Conservation (phyloP, 129 eudicot genomes). For the Pittosporum tobira region DNA sequence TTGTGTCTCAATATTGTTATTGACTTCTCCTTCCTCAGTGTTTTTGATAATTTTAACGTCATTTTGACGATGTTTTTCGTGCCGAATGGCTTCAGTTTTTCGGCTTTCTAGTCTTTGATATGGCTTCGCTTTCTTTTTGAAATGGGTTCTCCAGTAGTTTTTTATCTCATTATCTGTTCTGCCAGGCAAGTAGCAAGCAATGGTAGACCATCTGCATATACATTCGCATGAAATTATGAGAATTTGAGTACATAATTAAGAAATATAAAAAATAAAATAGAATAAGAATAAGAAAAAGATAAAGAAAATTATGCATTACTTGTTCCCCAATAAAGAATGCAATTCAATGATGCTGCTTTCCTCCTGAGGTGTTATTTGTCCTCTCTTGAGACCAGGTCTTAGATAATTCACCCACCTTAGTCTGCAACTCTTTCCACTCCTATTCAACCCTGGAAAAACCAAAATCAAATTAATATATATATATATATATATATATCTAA, state of each 20-base stretch:
- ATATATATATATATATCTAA: too few relatives aligned
- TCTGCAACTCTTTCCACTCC: slow-evolving; percentile 79
- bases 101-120: slow-evolving; percentile 21
- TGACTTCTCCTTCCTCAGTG: slow-evolving; percentile 16
- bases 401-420: slow-evolving; percentile 77
- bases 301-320: too few relatives aligned
- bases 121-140: slow-evolving; percentile 37
- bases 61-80: not conserved
- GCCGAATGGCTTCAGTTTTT: slow-evolving; percentile 16
- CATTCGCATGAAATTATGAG: not conserved
- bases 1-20: slow-evolving; percentile 14
- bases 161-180: slow-evolving; percentile 69
- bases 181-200: slow-evolving; percentile 73
- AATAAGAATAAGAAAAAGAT: not conserved
- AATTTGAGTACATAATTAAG: too few relatives aligned
- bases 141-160: slow-evolving; percentile 66
- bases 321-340: slow-evolving; percentile 81
- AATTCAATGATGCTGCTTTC: slow-evolving; percentile 74
- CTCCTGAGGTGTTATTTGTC: slow-evolving; percentile 65
- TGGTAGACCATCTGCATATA: slow-evolving; percentile 62
- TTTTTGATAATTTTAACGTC: slow-evolving; percentile 9
- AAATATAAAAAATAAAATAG: too few relatives aligned
- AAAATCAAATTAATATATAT: too few relatives aligned
- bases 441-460: slow-evolving; percentile 52
- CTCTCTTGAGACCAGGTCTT: slow-evolving; percentile 71